Evolutionary conservation across 352 stramenopile species (phyloP), one percentile per base, ranked within the genome.

Genomic region (Discostella stelligera): DNA sequence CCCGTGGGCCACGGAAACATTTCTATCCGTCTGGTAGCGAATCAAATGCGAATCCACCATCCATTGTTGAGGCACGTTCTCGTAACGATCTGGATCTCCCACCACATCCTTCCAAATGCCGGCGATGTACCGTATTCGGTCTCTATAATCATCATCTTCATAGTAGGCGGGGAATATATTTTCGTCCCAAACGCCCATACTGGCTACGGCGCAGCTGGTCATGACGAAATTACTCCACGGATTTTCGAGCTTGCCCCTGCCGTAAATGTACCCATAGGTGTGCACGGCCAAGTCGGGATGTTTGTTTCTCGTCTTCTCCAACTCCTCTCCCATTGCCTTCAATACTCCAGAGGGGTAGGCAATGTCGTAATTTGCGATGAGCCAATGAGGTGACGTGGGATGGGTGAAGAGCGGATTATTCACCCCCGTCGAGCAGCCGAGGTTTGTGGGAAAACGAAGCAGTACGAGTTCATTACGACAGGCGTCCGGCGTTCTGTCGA

Each of bases 201-300:
- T 50, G 18, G 72, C 59, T 13, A 80, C 66, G 3, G 72, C 72
- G 41, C 66, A 75, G 41, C 65, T 72, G 39, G 72, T 80, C 66
- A 80, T 75, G n/a, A 75, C 44, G 32, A 80, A 80, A 61, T 80
- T 80, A 63, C 72, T 80, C 72, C 72, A 80, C 10, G 72, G 72
- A 71, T 80, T 80, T 62, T 80, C 58, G 44, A 80, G 27, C 18
- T 75, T 67, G 3, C 72, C 72, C 32, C 72, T 66, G 13, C 72
- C 72, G 41, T 80, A 80, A 27, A 80, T 80, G 30, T 72, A 80
- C 2, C 69, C 72, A 59, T 68, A 80, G 18, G 72, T 75, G 49
- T 75, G 72, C 7, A 80, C 66, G 18, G 66, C 59, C 44, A 80
- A 67, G 30, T 80, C 27, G 18, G 59, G 59, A n/a, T 54, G 50